A percentile compares a stretch with the other conserved stretches of the same genome.
These are phyloP conservation scores for Penicillium bovifimosum DNA, from an alignment of 495 filamentous ascomycete species.

Conservation along the genomic window DNA sequence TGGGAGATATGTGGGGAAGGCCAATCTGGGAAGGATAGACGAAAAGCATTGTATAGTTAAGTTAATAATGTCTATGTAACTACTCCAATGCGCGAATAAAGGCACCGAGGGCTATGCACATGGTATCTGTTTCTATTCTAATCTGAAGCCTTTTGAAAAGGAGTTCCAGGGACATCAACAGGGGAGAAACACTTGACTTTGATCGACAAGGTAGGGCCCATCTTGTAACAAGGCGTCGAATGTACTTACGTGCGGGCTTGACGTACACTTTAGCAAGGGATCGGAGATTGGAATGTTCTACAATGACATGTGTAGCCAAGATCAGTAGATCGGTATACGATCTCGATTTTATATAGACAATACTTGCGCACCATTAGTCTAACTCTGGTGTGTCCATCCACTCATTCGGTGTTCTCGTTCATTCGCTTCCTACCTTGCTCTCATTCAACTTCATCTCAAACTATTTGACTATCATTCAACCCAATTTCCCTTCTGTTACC, in stretches of 20 bases:
- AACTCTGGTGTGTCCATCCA: neutral
- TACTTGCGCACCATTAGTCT: neutral
- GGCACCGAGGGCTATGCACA: neutral
- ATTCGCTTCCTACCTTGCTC: neutral
- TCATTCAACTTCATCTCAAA: neutral
- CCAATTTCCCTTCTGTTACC: no score
- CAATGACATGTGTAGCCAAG: neutral
- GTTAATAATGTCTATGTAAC: no score
- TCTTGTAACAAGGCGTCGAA: neutral
- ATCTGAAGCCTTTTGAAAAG: neutral
- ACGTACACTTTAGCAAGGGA: conserved; percentile 5
- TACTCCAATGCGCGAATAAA: no score
- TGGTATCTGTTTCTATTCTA: neutral
- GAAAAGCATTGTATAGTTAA: neutral
- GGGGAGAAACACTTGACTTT: neutral
- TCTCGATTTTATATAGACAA: neutral
- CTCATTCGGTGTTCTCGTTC: neutral
- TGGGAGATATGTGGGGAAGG: neutral
- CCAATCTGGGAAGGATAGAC: neutral
- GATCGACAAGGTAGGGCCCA: neutral
- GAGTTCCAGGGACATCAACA: neutral
- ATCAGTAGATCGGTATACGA: neutral
- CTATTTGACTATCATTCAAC: neutral
- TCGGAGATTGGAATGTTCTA: neutral
- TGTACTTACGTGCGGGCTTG: conserved; percentile 4